These are phyloP conservation scores for Cyclotella choctawhatcheeana DNA, from an alignment of 108 stramenopile genomes.

Conservation along the genomic window DNA sequence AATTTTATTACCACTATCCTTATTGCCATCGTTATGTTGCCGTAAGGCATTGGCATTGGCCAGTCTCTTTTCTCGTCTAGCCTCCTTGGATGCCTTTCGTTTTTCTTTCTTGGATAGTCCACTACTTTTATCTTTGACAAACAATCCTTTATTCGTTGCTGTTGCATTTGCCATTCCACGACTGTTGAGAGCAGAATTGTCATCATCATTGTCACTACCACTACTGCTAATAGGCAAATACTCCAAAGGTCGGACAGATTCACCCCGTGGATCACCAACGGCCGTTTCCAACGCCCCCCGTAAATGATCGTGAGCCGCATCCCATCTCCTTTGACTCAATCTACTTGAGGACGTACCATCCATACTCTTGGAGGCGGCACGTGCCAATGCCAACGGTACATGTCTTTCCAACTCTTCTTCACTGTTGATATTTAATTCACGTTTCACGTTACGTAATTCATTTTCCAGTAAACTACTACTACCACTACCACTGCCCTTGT, in stretches of 20 bases:
- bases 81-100: constrained; percentile 43
- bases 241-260: constrained; percentile 36
- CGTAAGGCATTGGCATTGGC: constrained; percentile 19
- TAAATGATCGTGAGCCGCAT: constrained; percentile 84
- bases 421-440: constrained; percentile 21
- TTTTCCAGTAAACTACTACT: constrained; percentile 51
- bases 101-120: constrained; percentile 47
- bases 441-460: constrained; percentile 47
- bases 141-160: too few relatives aligned
- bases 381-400: constrained; percentile 41
- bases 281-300: constrained; percentile 68
- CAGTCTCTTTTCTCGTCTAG: constrained; percentile 33
- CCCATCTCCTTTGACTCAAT: constrained; percentile 70
- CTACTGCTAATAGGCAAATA: constrained; percentile 13
- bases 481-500: too few relatives aligned
- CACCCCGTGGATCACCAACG: constrained; percentile 74
- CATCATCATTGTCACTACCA: not conserved
- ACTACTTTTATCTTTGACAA: constrained; percentile 32
- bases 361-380: constrained; percentile 19
- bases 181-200: too few relatives aligned
- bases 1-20: not conserved
- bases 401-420: constrained; percentile 32
- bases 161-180: too few relatives aligned
- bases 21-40: constrained; percentile 7
- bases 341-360: constrained; percentile 35